Percentiles rank a stretch among this genome's conserved stretches.
Conservation (phyloP, 331 rosid genomes). For the Malus hybrid region DNA sequence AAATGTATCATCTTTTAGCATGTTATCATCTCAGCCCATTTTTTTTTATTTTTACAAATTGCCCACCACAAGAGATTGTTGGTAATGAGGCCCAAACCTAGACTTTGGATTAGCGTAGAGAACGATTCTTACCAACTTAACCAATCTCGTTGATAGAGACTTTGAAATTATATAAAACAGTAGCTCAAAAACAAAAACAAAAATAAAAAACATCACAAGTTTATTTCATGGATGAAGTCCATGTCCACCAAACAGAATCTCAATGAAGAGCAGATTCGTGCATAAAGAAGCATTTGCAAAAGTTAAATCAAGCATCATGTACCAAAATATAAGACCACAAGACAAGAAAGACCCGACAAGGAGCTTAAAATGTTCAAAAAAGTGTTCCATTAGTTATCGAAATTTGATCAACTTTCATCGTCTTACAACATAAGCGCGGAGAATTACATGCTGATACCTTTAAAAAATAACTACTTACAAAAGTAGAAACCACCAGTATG, state of each 20-base stretch:
- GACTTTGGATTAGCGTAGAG: no score
- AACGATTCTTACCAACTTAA: no score
- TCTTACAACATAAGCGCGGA: background rate
- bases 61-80: no score
- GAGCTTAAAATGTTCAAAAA: background rate
- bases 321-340: background rate
- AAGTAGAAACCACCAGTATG: constrained; percentile 12
- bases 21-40: no score
- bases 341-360: background rate
- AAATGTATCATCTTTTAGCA: no score
- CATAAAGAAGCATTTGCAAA: background rate
- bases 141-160: background rate
- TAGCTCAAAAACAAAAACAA: background rate
- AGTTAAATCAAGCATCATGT: background rate
- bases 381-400: background rate
- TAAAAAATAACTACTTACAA: background rate
- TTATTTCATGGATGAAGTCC: background rate
- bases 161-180: background rate
- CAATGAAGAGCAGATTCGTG: background rate
- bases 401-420: background rate
- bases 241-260: background rate
- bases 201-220: background rate
- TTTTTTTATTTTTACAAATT: no score
- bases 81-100: no score
- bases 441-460: background rate